Conservation (phyloP, 805 yeast genomes). For the Kuraishia floccosa region DNA sequence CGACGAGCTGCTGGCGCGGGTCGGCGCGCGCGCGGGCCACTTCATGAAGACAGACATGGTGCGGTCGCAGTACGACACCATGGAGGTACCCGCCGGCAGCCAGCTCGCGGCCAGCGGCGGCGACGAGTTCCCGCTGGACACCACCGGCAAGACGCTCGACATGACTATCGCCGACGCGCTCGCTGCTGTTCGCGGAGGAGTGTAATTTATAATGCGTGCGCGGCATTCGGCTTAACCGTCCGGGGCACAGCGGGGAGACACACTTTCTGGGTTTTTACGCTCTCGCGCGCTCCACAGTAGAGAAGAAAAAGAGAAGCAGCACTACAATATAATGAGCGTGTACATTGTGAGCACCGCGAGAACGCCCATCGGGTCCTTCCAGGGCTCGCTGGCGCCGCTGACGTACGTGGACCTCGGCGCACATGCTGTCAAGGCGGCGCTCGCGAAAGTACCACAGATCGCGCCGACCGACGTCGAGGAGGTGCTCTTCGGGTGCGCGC, state of each 20-base stretch:
- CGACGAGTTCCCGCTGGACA: slow-evolving; percentile 7
- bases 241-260: too few species aligned
- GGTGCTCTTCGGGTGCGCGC: slow-evolving; percentile 84
- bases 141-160: slow-evolving; percentile 3
- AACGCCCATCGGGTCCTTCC: slow-evolving; percentile 95
- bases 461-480: slow-evolving; percentile 76
- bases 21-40: slow-evolving; percentile 57
- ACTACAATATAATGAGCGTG: too few species aligned
- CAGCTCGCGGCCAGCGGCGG: slow-evolving; percentile 7
- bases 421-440: slow-evolving; percentile 83
- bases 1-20: slow-evolving; percentile 51
- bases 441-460: slow-evolving; percentile 73
- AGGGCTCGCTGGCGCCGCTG: slow-evolving; percentile 69
- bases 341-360: slow-evolving; percentile 88
- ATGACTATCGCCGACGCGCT: slow-evolving; percentile 6
- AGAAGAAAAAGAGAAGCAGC: too few species aligned
- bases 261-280: too few species aligned
- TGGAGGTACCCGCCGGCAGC: slow-evolving; percentile 53
- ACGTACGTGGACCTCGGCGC: slow-evolving; percentile 82
- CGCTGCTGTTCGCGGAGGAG: slow-evolving; percentile 10
- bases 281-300: too few species aligned
- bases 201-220: too few species aligned
- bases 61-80: slow-evolving; percentile 59
- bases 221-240: too few species aligned
- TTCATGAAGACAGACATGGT: slow-evolving; percentile 86